A percentile compares a stretch with the other conserved stretches of the same genome.
phyloP scores from a whole-genome alignment of 768 basidiomycete genomes.

The Kwoniella dejecticola region DNA sequence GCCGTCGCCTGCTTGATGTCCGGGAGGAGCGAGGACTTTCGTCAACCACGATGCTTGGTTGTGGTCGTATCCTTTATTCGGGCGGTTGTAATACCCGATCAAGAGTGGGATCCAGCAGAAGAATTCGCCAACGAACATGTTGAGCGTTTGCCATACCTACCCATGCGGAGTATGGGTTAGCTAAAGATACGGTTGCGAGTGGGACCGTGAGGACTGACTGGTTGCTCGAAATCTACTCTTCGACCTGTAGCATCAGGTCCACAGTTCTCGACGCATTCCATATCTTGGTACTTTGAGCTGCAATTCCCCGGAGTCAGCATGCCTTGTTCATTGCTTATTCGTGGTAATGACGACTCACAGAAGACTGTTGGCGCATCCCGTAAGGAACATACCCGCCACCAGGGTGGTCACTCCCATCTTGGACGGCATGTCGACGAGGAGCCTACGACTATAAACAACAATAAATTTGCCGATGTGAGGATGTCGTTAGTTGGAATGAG shows the following conservation, averaged over 20 bases:
- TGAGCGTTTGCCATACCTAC: conserved; percentile 56
- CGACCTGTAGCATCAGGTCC: conserved; percentile 63
- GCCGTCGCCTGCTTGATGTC: conserved; percentile 17
- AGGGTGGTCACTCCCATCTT: conserved; percentile 66
- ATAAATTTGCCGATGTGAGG: no score
- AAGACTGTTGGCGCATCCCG: conserved; percentile 57
- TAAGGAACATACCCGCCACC: conserved; percentile 85
- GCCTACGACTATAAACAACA: no score
- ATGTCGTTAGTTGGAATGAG: no score
- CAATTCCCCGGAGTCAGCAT: neutral
- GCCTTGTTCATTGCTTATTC: no score
- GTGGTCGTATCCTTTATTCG: neutral
- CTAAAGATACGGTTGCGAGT: neutral
- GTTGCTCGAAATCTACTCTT: conserved; percentile 85
- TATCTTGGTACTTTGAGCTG: conserved; percentile 63
- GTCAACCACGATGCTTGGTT: conserved; percentile 35
- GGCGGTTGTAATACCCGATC: conserved; percentile 37
- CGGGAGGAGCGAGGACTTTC: conserved; percentile 20
- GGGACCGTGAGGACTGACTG: conserved; percentile 67
- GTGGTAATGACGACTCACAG: conserved; percentile 30
- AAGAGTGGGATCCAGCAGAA: conserved; percentile 58
- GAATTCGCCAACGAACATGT: conserved; percentile 78
- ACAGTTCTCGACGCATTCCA: conserved; percentile 98
- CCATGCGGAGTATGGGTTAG: conserved; percentile 10
- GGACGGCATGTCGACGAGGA: conserved; percentile 25